These are phyloP conservation scores for Erodium maritimum DNA, from an alignment of 345 rosid genomes.

Conservation along the genomic window DNA sequence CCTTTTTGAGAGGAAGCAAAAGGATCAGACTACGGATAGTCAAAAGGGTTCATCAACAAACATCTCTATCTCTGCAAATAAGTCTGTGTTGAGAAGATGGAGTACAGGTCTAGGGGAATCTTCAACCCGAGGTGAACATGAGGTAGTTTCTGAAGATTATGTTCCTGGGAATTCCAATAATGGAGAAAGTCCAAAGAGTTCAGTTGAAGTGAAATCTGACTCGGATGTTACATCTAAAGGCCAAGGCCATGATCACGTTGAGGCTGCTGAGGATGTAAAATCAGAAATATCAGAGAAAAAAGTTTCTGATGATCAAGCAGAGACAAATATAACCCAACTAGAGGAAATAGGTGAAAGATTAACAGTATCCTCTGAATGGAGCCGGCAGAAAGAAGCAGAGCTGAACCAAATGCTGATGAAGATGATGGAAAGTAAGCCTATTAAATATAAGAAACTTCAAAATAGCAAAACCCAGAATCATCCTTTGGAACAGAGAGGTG, in stretches of 20 bases:
- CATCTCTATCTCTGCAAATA: constrained; percentile 22
- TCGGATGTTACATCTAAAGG: constrained; percentile 14
- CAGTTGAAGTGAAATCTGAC: constrained; percentile 18
- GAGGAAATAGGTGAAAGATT: constrained; percentile 23
- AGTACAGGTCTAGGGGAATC: constrained; percentile 37
- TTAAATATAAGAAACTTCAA: constrained; percentile 12
- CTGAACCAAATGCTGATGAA: constrained; percentile 40
- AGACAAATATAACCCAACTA: constrained; percentile 9
- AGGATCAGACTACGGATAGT: constrained; percentile 28
- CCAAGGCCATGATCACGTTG: constrained; percentile 12
- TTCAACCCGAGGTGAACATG: constrained; percentile 22
- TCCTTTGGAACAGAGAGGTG: constrained; percentile 36
- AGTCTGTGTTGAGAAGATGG: constrained; percentile 60
- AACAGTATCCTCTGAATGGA: constrained; percentile 35
- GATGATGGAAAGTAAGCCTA: constrained; percentile 29
- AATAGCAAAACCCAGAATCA: constrained; percentile 16
- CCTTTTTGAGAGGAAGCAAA: constrained; percentile 53
- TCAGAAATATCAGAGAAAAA: constrained; percentile 16
- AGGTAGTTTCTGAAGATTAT: constrained; percentile 17
- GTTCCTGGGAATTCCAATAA: constrained; percentile 15
- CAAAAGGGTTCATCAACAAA: constrained; percentile 24
- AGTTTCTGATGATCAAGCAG: constrained; percentile 15
- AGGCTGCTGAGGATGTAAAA: constrained; percentile 16
- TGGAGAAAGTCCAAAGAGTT: constrained; percentile 16
- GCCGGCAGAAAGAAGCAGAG: constrained; percentile 41